These are phyloP conservation scores for Aspergillus puulaauensis DNA, from an alignment of 2,329 filamentous ascomycete genomes.

Conservation along the genomic window DNA sequence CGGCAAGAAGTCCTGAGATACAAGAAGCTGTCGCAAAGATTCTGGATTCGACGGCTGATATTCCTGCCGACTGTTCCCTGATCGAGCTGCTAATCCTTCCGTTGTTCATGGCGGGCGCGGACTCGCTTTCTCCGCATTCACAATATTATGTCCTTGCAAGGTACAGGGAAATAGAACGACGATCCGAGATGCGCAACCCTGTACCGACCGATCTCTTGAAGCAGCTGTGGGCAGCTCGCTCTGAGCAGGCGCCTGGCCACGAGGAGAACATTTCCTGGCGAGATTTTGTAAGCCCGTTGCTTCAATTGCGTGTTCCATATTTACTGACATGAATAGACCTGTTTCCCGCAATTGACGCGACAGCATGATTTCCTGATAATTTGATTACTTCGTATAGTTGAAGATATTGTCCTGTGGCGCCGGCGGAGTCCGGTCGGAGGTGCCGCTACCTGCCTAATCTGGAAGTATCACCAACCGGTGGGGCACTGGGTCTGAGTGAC, in stretches of 20 bases:
- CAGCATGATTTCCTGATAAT: conserved; percentile 34
- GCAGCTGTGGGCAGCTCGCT: conserved; percentile 28
- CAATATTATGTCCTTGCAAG: conserved; percentile 31
- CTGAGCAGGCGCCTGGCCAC: conserved; percentile 19
- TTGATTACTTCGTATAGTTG: not conserved
- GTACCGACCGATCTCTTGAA: conserved; percentile 22
- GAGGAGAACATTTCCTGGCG: conserved; percentile 28
- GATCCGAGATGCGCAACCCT: conserved; percentile 26
- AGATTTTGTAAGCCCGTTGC: conserved; percentile 23
- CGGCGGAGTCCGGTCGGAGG: not conserved
- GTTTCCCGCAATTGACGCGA: conserved; percentile 18
- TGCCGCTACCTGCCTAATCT: conserved; percentile 11
- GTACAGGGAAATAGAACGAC: conserved; percentile 24
- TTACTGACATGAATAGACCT: conserved; percentile 19
- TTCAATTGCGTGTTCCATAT: no score
- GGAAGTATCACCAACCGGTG: conserved; percentile 10
- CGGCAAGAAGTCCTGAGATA: conserved; percentile 21
- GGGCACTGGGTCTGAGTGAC: not conserved
- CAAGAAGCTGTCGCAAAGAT: conserved; percentile 27
- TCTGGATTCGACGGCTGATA: conserved; percentile 25
- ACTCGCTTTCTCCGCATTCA: conserved; percentile 26
- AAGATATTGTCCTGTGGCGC: not conserved
- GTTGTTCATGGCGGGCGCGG: conserved; percentile 30
- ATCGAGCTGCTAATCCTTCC: conserved; percentile 30
- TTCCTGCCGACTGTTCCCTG: conserved; percentile 22